Conservation (phyloP, 371 early-diverging fungal genomes). For the Caulochytrium protostelioides region DNA sequence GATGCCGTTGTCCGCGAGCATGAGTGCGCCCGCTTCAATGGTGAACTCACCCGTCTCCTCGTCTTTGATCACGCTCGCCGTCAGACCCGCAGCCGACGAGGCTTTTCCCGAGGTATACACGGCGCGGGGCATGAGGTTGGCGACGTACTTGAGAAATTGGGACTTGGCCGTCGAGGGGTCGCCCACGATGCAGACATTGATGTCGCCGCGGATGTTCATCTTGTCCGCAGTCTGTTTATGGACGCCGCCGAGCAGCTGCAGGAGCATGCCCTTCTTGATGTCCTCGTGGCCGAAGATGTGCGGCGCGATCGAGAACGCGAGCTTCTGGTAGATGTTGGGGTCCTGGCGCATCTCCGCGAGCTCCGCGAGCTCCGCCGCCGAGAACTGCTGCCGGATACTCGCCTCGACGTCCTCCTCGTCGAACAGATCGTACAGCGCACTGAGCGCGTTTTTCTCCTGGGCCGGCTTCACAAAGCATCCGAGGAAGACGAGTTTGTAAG, state of each 20-base stretch:
- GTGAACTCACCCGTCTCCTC: constrained; percentile 98
- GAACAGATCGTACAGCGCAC: constrained; percentile 24
- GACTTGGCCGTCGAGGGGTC: constrained; percentile 97
- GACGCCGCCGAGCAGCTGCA: constrained; percentile 93
- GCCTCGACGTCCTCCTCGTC: constrained; percentile 25
- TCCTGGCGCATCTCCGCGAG: constrained; percentile 43
- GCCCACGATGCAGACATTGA: constrained; percentile 97
- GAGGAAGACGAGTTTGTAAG: constrained; percentile 74
- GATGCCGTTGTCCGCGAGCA: constrained; percentile 98
- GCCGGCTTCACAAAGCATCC: constrained; percentile 58
- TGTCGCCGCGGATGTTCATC: constrained; percentile 89
- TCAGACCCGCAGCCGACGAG: constrained; percentile 97
- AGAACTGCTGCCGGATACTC: constrained; percentile 35
- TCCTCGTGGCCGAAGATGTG: constrained; percentile 94
- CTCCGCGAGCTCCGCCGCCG: constrained; percentile 51
- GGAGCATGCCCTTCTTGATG: constrained; percentile 88
- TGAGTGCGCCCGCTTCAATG: constrained; percentile 98
- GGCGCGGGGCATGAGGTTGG: constrained; percentile 69
- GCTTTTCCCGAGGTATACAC: constrained; percentile 98
- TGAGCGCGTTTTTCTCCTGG: constrained; percentile 19
- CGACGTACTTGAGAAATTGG: constrained; percentile 90
- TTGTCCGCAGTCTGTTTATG: constrained; percentile 86
- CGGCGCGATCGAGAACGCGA: constrained; percentile 75
- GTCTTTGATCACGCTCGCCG: constrained; percentile 95
- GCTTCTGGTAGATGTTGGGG: constrained; percentile 38